A percentile compares a stretch with the other conserved stretches of the same genome.
Conservation (phyloP, 768 basidiomycete species). For the Fistulinella prunicolor region DNA sequence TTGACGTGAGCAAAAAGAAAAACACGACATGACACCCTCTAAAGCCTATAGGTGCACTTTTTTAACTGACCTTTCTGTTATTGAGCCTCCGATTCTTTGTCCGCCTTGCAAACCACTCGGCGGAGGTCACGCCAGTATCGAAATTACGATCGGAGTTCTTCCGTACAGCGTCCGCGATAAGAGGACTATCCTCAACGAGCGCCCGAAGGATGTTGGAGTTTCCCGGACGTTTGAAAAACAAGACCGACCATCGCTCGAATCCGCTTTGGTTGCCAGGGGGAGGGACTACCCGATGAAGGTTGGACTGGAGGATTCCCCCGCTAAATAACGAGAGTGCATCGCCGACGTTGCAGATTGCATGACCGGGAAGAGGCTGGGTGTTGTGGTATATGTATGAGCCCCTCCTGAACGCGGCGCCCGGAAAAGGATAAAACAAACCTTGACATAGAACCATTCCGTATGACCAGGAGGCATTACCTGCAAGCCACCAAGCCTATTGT, state of each 20-base stretch:
- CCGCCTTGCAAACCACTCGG: conserved; percentile 42
- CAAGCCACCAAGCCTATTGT: conserved; percentile 67
- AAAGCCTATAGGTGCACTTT: too few species aligned
- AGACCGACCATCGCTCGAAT: conserved; percentile 61
- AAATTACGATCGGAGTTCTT: conserved; percentile 37
- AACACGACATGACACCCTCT: too few species aligned
- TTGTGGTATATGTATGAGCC: not conserved
- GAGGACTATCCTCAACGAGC: conserved; percentile 46
- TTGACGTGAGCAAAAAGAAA: too few species aligned
- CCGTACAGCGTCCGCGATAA: conserved; percentile 44
- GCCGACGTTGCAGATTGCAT: conserved; percentile 60
- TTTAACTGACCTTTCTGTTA: conserved; percentile 43
- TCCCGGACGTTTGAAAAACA: conserved; percentile 64
- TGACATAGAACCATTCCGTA: conserved; percentile 66
- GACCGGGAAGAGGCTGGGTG: conserved; percentile 47
- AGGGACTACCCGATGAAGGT: conserved; percentile 61
- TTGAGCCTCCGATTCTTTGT: conserved; percentile 39
- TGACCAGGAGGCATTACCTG: conserved; percentile 63
- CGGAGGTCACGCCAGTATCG: conserved; percentile 35
- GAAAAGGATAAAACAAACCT: conserved; percentile 38
- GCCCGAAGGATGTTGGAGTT: conserved; percentile 50
- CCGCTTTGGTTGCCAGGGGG: conserved; percentile 56
- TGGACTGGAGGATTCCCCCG: conserved; percentile 61
- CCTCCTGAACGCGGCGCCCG: not conserved
- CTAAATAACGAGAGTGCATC: conserved; percentile 62